phyloP scores from a whole-genome alignment of 192 early-diverging fungal species.

The Coemansia sp. region DNA sequence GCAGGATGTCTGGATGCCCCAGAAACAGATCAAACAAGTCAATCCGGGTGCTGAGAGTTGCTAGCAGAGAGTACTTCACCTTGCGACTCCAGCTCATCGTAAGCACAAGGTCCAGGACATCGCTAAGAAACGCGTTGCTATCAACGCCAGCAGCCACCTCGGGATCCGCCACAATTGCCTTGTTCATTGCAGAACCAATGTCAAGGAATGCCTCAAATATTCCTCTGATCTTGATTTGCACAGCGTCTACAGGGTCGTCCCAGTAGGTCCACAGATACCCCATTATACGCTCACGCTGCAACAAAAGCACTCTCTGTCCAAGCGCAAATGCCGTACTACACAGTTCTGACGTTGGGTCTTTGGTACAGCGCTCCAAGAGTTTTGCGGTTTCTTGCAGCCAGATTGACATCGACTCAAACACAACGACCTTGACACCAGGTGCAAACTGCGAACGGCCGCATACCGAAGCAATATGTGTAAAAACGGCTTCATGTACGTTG shows the following conservation, averaged over 20 bases:
- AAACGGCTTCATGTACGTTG: slow-evolving; percentile 63
- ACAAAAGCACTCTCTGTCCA: slow-evolving; percentile 43
- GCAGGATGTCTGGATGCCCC: slow-evolving; percentile 64
- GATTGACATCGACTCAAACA: slow-evolving; percentile 73
- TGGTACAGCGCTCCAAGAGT: slow-evolving; percentile 33
- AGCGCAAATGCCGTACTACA: slow-evolving; percentile 30
- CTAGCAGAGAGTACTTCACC: slow-evolving; percentile 80
- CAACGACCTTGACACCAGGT: slow-evolving; percentile 66
- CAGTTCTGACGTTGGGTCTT: slow-evolving; percentile 7
- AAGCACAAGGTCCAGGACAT: slow-evolving; percentile 68
- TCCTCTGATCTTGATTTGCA: slow-evolving; percentile 70
- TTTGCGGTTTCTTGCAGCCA: slow-evolving; percentile 66
- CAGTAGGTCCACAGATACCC: slow-evolving; percentile 78
- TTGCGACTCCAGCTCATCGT: slow-evolving; percentile 79
- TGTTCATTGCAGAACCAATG: slow-evolving; percentile 55
- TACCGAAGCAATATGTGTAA: slow-evolving; percentile 62
- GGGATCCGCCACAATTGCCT: slow-evolving; percentile 15
- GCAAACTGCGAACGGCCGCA: slow-evolving; percentile 65
- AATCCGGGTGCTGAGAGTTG: slow-evolving; percentile 54
- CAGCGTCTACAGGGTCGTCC: slow-evolving; percentile 84
- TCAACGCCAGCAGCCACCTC: slow-evolving; percentile 6
- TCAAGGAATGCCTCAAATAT: slow-evolving; percentile 74
- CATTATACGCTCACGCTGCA: slow-evolving; percentile 62
- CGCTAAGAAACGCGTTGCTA: slow-evolving; percentile 53
- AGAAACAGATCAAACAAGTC: slow-evolving; percentile 56